A percentile compares a stretch with the other conserved stretches of the same genome.
These are phyloP conservation scores for Simmondsia chinensis DNA, from an alignment of 148 eudicot genomes.

Conservation along the genomic window DNA sequence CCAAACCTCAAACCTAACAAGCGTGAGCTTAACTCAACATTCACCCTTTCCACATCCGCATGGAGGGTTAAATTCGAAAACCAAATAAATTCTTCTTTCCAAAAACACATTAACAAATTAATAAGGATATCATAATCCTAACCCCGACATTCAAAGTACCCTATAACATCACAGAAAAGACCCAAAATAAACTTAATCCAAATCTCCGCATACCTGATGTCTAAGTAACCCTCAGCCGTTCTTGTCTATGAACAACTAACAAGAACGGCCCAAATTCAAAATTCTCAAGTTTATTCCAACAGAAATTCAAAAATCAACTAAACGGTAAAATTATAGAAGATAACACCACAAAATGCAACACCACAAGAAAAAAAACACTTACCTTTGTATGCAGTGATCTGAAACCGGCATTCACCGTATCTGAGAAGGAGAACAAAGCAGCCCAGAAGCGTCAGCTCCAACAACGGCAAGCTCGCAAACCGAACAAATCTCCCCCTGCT, in stretches of 20 bases:
- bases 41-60: too few relatives aligned
- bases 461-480: slow-evolving; percentile 76
- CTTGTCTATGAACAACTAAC: slow-evolving; percentile 29
- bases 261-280: slow-evolving; percentile 28
- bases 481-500: slow-evolving; percentile 71
- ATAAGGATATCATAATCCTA: too few relatives aligned
- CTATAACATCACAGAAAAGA: slow-evolving; percentile 3
- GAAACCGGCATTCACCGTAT: slow-evolving; percentile 39
- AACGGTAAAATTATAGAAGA: too few relatives aligned
- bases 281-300: slow-evolving; percentile 33
- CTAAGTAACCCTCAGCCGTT: slow-evolving; percentile 15
- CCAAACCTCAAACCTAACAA: too few relatives aligned
- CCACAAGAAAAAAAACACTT: too few relatives aligned
- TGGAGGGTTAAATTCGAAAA: too few relatives aligned
- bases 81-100: too few relatives aligned
- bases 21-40: too few relatives aligned
- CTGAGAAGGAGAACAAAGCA: slow-evolving; percentile 89
- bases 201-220: slow-evolving; percentile 2
- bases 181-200: background rate
- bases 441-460: slow-evolving; percentile 90
- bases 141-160: too few relatives aligned
- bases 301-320: slow-evolving; percentile 16
- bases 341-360: slow-evolving; percentile 7
- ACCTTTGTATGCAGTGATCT: slow-evolving; percentile 10
- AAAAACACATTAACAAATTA: too few relatives aligned